Percentiles rank a stretch among this genome's conserved stretches.
phyloP scores from a whole-genome alignment of 2,329 filamentous ascomycete genomes.

The Fusarium haematococcum region DNA sequence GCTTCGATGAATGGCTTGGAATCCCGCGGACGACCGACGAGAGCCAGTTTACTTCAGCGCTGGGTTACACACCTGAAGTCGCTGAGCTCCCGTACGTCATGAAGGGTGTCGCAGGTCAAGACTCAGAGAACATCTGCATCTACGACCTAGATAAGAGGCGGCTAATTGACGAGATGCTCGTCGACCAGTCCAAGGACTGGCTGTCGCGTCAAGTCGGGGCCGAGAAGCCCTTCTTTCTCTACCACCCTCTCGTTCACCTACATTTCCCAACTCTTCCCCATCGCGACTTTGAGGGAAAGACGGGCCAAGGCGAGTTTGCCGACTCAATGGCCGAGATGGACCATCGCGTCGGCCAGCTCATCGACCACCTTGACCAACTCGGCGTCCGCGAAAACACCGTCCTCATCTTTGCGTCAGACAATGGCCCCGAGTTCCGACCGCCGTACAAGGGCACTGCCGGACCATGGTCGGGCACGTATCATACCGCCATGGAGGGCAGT shows the following conservation, averaged over 20 bases:
- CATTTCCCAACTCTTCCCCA: constrained; percentile 51
- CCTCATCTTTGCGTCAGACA: constrained; percentile 52
- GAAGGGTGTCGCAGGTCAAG: constrained; percentile 41
- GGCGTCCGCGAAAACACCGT: constrained; percentile 47
- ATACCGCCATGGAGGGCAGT: constrained; percentile 52
- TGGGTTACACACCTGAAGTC: constrained; percentile 48
- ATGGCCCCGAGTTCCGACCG: constrained; percentile 49
- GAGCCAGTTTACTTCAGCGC: constrained; percentile 49
- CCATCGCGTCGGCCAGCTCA: constrained; percentile 46
- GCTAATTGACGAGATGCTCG: constrained; percentile 49
- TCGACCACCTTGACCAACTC: constrained; percentile 48
- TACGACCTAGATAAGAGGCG: constrained; percentile 49
- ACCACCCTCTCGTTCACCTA: constrained; percentile 49
- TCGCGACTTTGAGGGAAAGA: constrained; percentile 44
- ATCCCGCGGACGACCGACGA: constrained; percentile 53
- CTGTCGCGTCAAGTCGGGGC: constrained; percentile 40
- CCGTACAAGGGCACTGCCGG: constrained; percentile 50
- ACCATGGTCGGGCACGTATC: constrained; percentile 51
- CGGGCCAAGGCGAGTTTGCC: constrained; percentile 47
- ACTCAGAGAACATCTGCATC: constrained; percentile 46
- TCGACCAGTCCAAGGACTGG: constrained; percentile 49
- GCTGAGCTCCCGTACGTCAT: constrained; percentile 52
- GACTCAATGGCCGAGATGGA: constrained; percentile 52
- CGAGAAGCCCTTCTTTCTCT: constrained; percentile 47
- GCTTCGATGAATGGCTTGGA: constrained; percentile 53